A percentile compares a stretch with the other conserved stretches of the same genome.
These are phyloP conservation scores for Cenchrus purpureus DNA, from an alignment of 176 grass and related monocot species.

Conservation along the genomic window DNA sequence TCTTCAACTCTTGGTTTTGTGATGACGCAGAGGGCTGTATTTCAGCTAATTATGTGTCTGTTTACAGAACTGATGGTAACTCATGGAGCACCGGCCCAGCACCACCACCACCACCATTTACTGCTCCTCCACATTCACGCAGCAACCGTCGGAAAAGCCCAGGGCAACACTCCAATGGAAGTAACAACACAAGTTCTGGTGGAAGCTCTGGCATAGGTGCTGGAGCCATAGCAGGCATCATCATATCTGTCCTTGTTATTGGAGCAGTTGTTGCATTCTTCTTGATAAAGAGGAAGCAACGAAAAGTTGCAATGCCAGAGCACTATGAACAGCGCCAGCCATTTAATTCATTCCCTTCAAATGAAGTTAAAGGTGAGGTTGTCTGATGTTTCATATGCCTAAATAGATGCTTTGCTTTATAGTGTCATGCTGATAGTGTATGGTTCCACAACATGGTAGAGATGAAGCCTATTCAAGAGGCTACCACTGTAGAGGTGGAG, in stretches of 20 bases:
- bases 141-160: slow-evolving; percentile 59
- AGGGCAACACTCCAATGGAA: slow-evolving; percentile 47
- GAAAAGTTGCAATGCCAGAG: slow-evolving; percentile 51
- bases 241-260: slow-evolving; percentile 71
- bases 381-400: slow-evolving; percentile 20
- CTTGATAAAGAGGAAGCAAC: slow-evolving; percentile 72
- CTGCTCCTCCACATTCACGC: slow-evolving; percentile 61
- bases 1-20: slow-evolving; percentile 23
- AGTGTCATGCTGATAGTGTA: background rate
- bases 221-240: slow-evolving; percentile 75
- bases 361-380: slow-evolving; percentile 78
- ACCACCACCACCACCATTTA: slow-evolving; percentile 89
- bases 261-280: slow-evolving; percentile 69
- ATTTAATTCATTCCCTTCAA: slow-evolving; percentile 64
- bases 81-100: slow-evolving; percentile 83
- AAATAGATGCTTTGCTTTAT: slow-evolving; percentile 20
- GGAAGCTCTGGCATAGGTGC: slow-evolving; percentile 60
- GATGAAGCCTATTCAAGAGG: slow-evolving; percentile 57
- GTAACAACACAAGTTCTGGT: slow-evolving; percentile 47
- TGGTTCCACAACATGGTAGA: slow-evolving; percentile 52
- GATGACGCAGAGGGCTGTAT: background rate
- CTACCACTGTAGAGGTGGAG: slow-evolving; percentile 53
- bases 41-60: slow-evolving; percentile 39
- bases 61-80: slow-evolving; percentile 80
- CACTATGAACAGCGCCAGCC: slow-evolving; percentile 63